phyloP scores from a whole-genome alignment of 225 moss, liverwort and hornwort genomes.

The Polytrichum formosum region DNA sequence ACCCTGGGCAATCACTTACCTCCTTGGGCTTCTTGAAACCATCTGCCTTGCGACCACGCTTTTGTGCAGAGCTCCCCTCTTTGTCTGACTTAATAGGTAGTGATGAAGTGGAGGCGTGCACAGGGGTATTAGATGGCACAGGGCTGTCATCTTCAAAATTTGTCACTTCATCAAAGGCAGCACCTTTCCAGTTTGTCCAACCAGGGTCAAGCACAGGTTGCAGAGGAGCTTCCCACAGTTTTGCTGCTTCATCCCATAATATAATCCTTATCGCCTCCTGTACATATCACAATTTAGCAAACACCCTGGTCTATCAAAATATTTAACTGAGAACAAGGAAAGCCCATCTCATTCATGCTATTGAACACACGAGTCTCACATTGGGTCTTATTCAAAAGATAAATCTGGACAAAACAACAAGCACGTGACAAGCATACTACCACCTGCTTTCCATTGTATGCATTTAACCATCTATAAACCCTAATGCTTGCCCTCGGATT shows the following conservation, averaged over 20 bases:
- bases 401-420: too few relatives aligned
- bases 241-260: slow-evolving; percentile 79
- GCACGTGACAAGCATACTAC: too few relatives aligned
- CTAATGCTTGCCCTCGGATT: too few relatives aligned
- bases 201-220: slow-evolving; percentile 91
- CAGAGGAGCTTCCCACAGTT: slow-evolving; percentile 83
- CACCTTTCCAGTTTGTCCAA: slow-evolving; percentile 92
- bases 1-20: slow-evolving; percentile 16
- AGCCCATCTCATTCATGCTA: slow-evolving; percentile 1
- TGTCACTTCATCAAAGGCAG: slow-evolving; percentile 69
- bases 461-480: too few relatives aligned
- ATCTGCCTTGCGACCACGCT: slow-evolving; percentile 32
- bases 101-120: slow-evolving; percentile 36
- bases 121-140: slow-evolving; percentile 30
- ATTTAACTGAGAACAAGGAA: neutral
- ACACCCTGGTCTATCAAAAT: neutral
- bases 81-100: slow-evolving; percentile 38
- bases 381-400: too few relatives aligned
- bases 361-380: neutral
- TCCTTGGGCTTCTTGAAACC: slow-evolving; percentile 33
- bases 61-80: slow-evolving; percentile 32
- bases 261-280: slow-evolving; percentile 93
- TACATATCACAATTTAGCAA: neutral
- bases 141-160: slow-evolving; percentile 33
- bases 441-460: too few relatives aligned